phyloP scores from a whole-genome alignment of 2,329 filamentous ascomycete species.

The Pochonia chlamydosporia region DNA sequence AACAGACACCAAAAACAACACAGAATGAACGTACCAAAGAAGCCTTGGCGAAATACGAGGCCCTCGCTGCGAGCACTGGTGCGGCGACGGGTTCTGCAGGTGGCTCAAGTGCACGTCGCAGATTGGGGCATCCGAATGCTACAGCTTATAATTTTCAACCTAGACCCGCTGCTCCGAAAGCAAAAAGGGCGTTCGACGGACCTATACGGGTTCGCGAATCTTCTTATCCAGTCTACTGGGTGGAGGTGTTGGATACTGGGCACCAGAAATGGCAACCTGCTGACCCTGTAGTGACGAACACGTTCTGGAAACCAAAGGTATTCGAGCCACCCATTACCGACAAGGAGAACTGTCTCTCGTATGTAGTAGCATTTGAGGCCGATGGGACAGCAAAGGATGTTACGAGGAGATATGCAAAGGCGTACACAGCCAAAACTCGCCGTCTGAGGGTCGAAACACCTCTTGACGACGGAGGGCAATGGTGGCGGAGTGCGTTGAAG shows the following conservation, averaged over 20 bases:
- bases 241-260: slow-evolving; percentile 81
- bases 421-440: slow-evolving; percentile 85
- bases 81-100: slow-evolving; percentile 22
- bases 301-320: slow-evolving; percentile 64
- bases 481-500: slow-evolving; percentile 49
- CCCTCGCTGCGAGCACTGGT: slow-evolving; percentile 30
- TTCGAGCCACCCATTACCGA: slow-evolving; percentile 82
- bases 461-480: slow-evolving; percentile 40
- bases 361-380: slow-evolving; percentile 79
- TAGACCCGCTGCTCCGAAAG: slow-evolving; percentile 29
- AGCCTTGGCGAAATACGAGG: slow-evolving; percentile 20
- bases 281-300: slow-evolving; percentile 77
- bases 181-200: slow-evolving; percentile 24
- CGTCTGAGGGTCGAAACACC: slow-evolving; percentile 68
- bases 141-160: slow-evolving; percentile 46
- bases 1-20: slow-evolving; percentile 22
- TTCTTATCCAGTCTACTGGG: slow-evolving; percentile 82
- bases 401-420: slow-evolving; percentile 80
- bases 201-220: slow-evolving; percentile 58
- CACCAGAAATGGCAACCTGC: slow-evolving; percentile 89
- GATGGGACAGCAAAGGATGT: slow-evolving; percentile 78
- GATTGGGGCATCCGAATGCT: slow-evolving; percentile 50
- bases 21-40: slow-evolving; percentile 24
- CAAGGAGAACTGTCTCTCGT: slow-evolving; percentile 68
- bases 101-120: slow-evolving; percentile 35